Evolutionary conservation across 306 rosid species (phyloP).

Genomic region (Cucurbita pepo): DNA sequence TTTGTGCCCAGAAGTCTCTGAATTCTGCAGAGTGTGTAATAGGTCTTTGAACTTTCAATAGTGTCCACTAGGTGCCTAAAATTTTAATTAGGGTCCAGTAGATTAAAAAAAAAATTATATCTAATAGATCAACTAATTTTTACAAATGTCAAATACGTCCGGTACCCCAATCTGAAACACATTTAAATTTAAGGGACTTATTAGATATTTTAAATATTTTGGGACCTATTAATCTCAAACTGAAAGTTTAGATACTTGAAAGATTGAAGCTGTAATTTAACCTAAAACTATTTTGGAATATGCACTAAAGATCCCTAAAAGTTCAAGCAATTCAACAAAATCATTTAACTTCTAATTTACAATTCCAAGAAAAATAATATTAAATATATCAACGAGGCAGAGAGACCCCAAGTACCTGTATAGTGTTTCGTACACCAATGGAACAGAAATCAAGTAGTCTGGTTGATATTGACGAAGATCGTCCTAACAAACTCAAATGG

Average conservation of each 20-base stretch:
- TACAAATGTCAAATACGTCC: too few relatives aligned
- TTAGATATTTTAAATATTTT: not conserved
- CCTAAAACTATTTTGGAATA: not conserved
- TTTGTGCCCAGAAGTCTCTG: too few relatives aligned
- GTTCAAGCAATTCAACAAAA: not conserved
- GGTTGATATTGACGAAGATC: constrained; percentile 71
- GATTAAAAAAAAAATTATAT: too few relatives aligned
- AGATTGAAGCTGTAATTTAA: too few relatives aligned
- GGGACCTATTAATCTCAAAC: not conserved
- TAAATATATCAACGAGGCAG: not conserved
- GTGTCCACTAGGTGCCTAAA: too few relatives aligned
- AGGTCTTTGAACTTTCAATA: too few relatives aligned
- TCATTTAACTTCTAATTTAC: not conserved
- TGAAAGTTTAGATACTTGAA: too few relatives aligned
- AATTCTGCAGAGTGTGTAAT: too few relatives aligned
- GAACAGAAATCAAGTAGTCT: constrained; percentile 64
- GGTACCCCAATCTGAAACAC: too few relatives aligned
- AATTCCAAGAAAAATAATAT: not conserved
- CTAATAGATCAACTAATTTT: too few relatives aligned
- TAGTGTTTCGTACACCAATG: constrained; percentile 79
- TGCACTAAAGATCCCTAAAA: not conserved
- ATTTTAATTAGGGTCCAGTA: too few relatives aligned
- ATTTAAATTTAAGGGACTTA: too few relatives aligned
- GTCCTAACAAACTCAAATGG: constrained; percentile 26
- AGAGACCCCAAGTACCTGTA: constrained; percentile 45